Evolutionary conservation across 169 alveolate species (phyloP).

Genomic region (Eimeria sp.): DNA sequence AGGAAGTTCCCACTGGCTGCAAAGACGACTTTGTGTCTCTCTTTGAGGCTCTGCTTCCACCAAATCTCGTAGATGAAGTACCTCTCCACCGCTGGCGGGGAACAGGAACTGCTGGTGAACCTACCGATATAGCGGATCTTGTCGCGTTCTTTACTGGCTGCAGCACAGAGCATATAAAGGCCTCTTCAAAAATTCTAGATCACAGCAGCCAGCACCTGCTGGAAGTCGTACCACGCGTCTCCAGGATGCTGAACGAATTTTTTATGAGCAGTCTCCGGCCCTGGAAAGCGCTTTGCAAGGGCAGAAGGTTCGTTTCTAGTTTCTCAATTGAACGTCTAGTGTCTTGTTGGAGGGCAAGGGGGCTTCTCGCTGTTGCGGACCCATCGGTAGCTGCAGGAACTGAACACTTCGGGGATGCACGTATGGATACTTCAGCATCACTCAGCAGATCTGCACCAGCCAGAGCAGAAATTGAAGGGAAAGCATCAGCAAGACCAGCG

Average conservation of each 20-base stretch:
- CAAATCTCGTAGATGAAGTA: not conserved
- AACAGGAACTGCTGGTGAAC: not conserved
- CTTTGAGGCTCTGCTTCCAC: slow-evolving; percentile 1
- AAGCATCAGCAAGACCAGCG: not conserved
- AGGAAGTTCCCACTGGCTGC: slow-evolving; percentile 14
- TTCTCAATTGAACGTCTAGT: not conserved
- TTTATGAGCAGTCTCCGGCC: not conserved
- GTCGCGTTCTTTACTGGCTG: not conserved
- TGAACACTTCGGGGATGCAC: not conserved
- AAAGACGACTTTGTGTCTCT: not conserved
- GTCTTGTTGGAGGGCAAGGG: slow-evolving; percentile 35
- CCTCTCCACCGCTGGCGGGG: not conserved
- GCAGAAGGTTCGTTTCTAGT: slow-evolving; percentile 7
- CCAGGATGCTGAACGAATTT: slow-evolving; percentile 3
- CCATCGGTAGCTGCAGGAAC: not conserved
- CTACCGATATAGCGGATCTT: not conserved
- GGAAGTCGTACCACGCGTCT: not conserved
- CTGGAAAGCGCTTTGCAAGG: slow-evolving; percentile 29
- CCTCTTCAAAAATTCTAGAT: not conserved
- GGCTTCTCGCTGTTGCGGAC: not conserved
- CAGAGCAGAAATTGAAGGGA: not conserved
- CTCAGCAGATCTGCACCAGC: not conserved
- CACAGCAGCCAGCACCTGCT: not conserved
- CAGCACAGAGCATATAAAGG: not conserved
- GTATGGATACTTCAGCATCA: not conserved